These are phyloP conservation scores for Alternaria sp. DNA, from an alignment of 2,329 filamentous ascomycete genomes.

Conservation along the genomic window DNA sequence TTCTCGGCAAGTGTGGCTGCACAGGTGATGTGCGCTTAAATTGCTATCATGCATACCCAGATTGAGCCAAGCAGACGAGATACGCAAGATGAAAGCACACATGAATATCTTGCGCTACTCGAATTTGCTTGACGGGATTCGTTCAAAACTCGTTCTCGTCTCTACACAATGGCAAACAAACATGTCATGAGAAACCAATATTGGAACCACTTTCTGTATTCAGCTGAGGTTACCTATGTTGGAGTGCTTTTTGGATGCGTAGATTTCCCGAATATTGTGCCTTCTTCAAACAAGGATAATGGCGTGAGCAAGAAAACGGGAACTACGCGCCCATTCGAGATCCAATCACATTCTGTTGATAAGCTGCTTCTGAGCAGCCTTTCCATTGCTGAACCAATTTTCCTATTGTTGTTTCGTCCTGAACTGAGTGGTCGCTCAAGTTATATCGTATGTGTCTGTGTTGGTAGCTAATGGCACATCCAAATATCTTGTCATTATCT, in stretches of 20 bases:
- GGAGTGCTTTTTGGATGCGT: too few relatives aligned
- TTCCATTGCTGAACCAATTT: too few relatives aligned
- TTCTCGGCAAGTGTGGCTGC: conserved; percentile 1
- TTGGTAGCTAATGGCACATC: background rate
- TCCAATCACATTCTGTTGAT: too few relatives aligned
- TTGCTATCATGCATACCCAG: background rate
- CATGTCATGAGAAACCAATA: background rate
- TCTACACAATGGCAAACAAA: background rate
- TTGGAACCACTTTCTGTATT: background rate
- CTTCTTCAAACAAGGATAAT: too few relatives aligned
- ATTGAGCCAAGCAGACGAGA: conserved; percentile 1
- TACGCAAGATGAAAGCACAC: background rate
- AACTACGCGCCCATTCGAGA: too few relatives aligned
- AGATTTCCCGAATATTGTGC: too few relatives aligned
- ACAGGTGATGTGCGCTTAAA: background rate
- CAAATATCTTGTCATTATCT: background rate
- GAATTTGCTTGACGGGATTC: background rate
- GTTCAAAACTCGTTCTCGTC: too few relatives aligned
- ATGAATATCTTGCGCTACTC: background rate
- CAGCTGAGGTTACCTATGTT: background rate
- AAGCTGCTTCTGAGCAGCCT: too few relatives aligned
- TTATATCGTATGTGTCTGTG: background rate
- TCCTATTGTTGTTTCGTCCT: too few relatives aligned
- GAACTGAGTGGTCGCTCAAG: too few relatives aligned
- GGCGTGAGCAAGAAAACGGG: too few relatives aligned